Evolutionary conservation across 805 yeast species (phyloP).

Genomic region (Candida maltosa): DNA sequence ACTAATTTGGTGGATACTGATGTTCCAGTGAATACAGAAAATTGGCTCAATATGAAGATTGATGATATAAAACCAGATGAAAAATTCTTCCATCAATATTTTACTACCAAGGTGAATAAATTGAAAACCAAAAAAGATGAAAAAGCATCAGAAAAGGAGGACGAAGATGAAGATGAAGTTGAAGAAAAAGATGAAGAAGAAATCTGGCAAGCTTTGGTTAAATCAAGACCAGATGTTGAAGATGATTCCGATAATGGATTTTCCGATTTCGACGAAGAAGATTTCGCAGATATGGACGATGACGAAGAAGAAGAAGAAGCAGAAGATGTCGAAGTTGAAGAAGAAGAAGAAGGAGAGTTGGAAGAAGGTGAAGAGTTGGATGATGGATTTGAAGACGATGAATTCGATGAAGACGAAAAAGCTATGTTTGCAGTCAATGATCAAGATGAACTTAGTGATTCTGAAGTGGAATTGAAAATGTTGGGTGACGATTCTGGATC

Average conservation of each 20-base stretch:
- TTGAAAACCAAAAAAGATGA: constrained; percentile 21
- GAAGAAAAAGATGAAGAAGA: constrained; percentile 62
- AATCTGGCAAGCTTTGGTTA: constrained; percentile 77
- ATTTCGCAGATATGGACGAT: constrained; percentile 33
- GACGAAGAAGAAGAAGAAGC: constrained; percentile 41
- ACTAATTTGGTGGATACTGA: constrained; percentile 39
- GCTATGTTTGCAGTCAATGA: constrained; percentile 18
- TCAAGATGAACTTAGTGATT: constrained; percentile 25
- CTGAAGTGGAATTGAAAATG: constrained; percentile 15
- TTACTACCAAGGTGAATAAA: constrained; percentile 54
- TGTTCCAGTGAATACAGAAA: constrained; percentile 79
- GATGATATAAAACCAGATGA: constrained; percentile 82
- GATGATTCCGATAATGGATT: constrained; percentile 30
- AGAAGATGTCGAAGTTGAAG: constrained; percentile 24
- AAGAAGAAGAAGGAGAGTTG: constrained; percentile 28
- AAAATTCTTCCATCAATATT: constrained; percentile 82
- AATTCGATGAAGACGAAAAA: constrained; percentile 27
- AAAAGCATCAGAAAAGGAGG: constrained; percentile 27
- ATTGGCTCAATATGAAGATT: constrained; percentile 70
- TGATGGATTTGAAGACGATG: constrained; percentile 22
- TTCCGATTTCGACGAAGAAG: constrained; percentile 45
- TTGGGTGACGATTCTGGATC: constrained; percentile 29
- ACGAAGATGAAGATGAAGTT: constrained; percentile 28
- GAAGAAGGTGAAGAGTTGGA: constrained; percentile 17
- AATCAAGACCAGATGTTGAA: constrained; percentile 64